Base-by-base conservation (phyloP, 352 stramenopile genomes). In the Phytophthora quininea region DNA sequence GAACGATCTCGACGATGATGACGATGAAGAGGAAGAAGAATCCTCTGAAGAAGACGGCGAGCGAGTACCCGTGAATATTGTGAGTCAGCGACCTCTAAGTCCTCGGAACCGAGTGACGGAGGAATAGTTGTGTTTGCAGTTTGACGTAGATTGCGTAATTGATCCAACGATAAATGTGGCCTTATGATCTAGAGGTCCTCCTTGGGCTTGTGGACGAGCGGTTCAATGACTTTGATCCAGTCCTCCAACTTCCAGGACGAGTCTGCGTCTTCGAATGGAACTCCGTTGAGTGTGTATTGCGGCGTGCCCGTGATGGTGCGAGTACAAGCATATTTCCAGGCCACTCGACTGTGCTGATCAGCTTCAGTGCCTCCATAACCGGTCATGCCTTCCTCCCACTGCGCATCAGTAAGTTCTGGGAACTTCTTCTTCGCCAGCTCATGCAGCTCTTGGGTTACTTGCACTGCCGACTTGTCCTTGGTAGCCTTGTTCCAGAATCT, bases 271-370 rank as follows among this genome's bases (percentile, higher is more conserved):
- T 71, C 54, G 50, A 75, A 75, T 42, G 10, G 58, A 48, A 92
- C 84, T 35, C 86, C 84, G 43, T 95, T 95, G 61, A 95, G 71
- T n/a, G 64, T 87, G 67, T 95, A 95, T 63, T 88, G 65, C 29
- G 86, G 86, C 27, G 86, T 95, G 15, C 84, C 86, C 35, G 86
- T 82, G 49, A 88, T 74, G 29, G 71, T 79, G 11, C 86, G 79
- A 9, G 86, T 82, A 60, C 84, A 92, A 27, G 79, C 64, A 58
- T 93, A 92, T 58, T 95, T 92, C 86, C 86, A 95, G 19, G 78
- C 69, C 14, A 77, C 69, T 11, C 86, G 79, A 9, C 79, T 72
- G 8, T 74, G 57, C 15, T 80, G 71, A 60, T 93, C 82, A 1
- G 79, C 82, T 29, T 84, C 57, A 5, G 82, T 91, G 46, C 82